Evolutionary conservation across 2,329 filamentous ascomycete genomes (phyloP), one percentile per base, ranked within the genome.

Genomic region (Fusarium sp.): DNA sequence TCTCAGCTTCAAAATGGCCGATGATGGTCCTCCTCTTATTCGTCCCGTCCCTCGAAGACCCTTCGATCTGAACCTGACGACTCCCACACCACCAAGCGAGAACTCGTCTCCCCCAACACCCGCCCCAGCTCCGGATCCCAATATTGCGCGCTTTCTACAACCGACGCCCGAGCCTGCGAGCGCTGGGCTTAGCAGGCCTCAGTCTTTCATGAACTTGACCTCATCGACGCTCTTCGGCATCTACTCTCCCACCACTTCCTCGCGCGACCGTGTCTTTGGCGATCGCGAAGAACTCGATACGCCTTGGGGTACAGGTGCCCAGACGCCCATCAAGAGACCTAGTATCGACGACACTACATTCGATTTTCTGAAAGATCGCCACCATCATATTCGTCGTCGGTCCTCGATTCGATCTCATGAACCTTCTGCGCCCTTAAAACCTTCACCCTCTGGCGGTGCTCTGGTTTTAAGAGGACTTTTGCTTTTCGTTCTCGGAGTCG

Each of bases 181-280:
- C 80, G 50, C 31, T 39, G 70, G 45, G 80, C 85, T 88, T 68
- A 90, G 87, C 75, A 88, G 92, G 59, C 91, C 90, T 23, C 88
- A 91, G 68, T 97, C 93, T 11, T 87, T 93, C 58, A 83, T 94
- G 75, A 97, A 97, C 76, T 85, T 99, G 62, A 97, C 93, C 6
- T 90, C 92, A 11, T 94, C 93, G 4, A 97, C 96, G 0, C 86
- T 99, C 7, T 92, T 91, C 71, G 95, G 96, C 54, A 99, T 99
- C 74, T 99, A 97, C 82, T 90, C 89, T 13, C 89, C 88, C 9
- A 87, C 87, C 1, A 84, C 85, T 31, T 86, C 87, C 62, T 86
- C 86, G 42, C 78, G 79, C 66, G 80, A 85, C 69, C 78, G 82
- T 73, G 75, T 76, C 58, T 76, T 77, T 52, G 74, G 74, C 17